Percentiles rank a stretch among this genome's conserved stretches.
These are phyloP conservation scores for Cenchrus purpureus DNA, from an alignment of 176 grass and related monocot species.

Conservation along the genomic window DNA sequence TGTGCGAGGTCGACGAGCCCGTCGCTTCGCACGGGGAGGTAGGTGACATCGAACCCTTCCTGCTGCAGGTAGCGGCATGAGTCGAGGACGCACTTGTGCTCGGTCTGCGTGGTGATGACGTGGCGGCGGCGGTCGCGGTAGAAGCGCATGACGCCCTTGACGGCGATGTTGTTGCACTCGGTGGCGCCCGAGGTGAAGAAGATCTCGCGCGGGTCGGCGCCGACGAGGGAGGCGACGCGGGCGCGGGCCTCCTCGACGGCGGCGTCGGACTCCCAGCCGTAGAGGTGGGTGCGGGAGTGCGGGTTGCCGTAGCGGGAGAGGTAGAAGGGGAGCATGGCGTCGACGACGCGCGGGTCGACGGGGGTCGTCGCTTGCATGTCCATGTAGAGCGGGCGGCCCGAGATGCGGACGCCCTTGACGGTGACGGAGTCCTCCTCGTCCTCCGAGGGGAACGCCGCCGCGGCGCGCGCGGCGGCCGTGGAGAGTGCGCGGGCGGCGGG, in stretches of 20 bases:
- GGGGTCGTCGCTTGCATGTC: conserved; percentile 98
- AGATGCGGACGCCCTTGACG: conserved; percentile 90
- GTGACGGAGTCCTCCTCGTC: conserved; percentile 46
- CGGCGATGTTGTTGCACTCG: conserved; percentile 98
- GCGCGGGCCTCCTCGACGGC: conserved; percentile 84
- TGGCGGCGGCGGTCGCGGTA: conserved; percentile 83
- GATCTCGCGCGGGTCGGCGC: conserved; percentile 81
- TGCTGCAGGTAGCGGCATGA: conserved; percentile 90
- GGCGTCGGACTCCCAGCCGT: conserved; percentile 95
- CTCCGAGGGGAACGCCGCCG: background rate
- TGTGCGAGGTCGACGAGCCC: conserved; percentile 79
- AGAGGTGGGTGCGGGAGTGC: conserved; percentile 95
- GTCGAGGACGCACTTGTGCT: conserved; percentile 97
- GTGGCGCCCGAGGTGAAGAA: conserved; percentile 95
- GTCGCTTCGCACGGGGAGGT: conserved; percentile 76
- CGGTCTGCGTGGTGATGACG: conserved; percentile 90
- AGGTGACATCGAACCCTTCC: conserved; percentile 85
- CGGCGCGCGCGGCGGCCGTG: conserved; percentile 22
- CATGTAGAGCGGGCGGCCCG: conserved; percentile 84
- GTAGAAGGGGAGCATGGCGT: conserved; percentile 96
- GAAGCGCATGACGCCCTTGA: conserved; percentile 89
- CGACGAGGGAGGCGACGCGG: conserved; percentile 51
- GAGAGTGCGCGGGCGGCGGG: conserved; percentile 39
- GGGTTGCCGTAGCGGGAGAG: conserved; percentile 87
- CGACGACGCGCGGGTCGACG: conserved; percentile 87